phyloP scores from a whole-genome alignment of 2,329 filamentous ascomycete genomes.

The Colletotrichum plurivorum region DNA sequence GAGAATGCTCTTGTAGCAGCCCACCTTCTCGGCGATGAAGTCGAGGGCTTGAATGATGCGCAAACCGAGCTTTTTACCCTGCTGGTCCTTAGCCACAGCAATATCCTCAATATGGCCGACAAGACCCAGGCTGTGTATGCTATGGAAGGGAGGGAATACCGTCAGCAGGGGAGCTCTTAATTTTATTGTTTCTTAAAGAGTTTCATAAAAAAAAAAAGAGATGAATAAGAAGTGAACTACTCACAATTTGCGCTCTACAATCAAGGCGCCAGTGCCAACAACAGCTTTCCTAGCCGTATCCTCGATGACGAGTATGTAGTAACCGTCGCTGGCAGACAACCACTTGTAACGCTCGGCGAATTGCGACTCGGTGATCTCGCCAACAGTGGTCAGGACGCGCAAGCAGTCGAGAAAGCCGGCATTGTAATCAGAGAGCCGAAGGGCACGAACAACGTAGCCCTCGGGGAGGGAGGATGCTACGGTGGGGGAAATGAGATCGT shows the following conservation, averaged over 20 bases:
- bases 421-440: constrained; percentile 83
- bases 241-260: constrained; percentile 95
- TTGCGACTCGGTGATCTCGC: constrained; percentile 81
- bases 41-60: constrained; percentile 95
- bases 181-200: neutral
- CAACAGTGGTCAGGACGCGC: constrained; percentile 91
- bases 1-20: constrained; percentile 97
- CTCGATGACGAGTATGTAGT: constrained; percentile 90
- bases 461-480: constrained; percentile 81
- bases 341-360: constrained; percentile 88
- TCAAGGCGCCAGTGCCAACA: constrained; percentile 90
- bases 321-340: constrained; percentile 81
- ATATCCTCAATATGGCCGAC: constrained; percentile 99
- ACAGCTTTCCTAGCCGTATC: constrained; percentile 75
- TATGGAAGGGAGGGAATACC: constrained; percentile 48
- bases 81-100: constrained; percentile 93
- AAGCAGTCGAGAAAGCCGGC: constrained; percentile 92
- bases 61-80: constrained; percentile 96
- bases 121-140: constrained; percentile 83
- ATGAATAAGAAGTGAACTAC: constrained; percentile 49
- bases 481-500: constrained; percentile 81
- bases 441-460: constrained; percentile 86
- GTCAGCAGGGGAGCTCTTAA: constrained; percentile 39
- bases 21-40: constrained; percentile 86
- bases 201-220: neutral